Conservation (phyloP, 2,329 filamentous ascomycete species). For the Blumeria hordei region DNA sequence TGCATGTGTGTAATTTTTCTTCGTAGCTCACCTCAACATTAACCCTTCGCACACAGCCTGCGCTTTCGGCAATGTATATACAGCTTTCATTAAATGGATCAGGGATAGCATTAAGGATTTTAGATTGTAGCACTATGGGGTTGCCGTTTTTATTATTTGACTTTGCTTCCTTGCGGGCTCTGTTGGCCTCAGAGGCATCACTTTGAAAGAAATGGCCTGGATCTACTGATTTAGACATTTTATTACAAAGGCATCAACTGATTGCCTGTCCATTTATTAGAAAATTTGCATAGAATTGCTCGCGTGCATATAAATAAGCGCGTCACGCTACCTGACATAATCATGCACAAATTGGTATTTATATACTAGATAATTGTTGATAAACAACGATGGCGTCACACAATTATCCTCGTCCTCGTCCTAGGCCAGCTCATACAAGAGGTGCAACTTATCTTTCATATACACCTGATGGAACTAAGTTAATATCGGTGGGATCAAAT, state of each 20-base stretch:
- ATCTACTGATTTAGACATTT: constrained; percentile 45
- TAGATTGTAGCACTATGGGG: constrained; percentile 60
- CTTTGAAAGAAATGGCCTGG: constrained; percentile 80
- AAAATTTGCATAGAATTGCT: no score
- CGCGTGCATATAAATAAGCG: background rate
- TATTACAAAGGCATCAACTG: background rate
- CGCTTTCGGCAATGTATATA: constrained; percentile 67
- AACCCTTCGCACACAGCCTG: constrained; percentile 53
- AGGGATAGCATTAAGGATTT: constrained; percentile 50
- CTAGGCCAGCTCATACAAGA: constrained; percentile 53
- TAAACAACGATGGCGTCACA: no score
- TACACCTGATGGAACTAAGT: constrained; percentile 62
- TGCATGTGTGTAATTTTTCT: background rate
- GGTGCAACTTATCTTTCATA: constrained; percentile 75
- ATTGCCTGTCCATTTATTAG: no score
- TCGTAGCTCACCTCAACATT: constrained; percentile 41
- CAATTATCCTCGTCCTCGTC: constrained; percentile 23
- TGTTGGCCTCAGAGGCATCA: constrained; percentile 21
- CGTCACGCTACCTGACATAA: background rate
- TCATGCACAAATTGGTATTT: no score
- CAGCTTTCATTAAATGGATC: constrained; percentile 37
- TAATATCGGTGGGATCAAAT: constrained; percentile 83
- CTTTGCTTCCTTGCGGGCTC: constrained; percentile 42
- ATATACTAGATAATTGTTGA: no score
- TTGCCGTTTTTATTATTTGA: constrained; percentile 55